A percentile compares a stretch with the other conserved stretches of the same genome.
Conservation (phyloP, 768 basidiomycete species). For the Leccinum boreale region DNA sequence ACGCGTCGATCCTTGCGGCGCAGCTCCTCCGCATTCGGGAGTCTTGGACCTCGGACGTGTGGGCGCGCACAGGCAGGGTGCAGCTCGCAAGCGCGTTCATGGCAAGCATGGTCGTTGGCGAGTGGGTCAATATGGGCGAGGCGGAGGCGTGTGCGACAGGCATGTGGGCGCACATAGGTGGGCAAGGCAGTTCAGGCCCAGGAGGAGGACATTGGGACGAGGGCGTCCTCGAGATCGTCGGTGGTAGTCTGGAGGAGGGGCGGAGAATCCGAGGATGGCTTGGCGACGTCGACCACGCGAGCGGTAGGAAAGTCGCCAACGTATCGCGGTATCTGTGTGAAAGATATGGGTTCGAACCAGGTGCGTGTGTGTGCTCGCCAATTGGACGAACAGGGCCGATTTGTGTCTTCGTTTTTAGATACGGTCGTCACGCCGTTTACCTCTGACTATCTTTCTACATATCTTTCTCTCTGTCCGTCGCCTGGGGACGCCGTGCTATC, state of each 20-base stretch:
- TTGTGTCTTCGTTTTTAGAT: constrained; percentile 39
- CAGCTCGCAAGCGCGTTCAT: constrained; percentile 78
- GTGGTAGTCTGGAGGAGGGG: constrained; percentile 72
- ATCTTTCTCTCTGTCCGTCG: constrained; percentile 73
- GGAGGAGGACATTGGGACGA: constrained; percentile 71
- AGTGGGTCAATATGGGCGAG: constrained; percentile 70
- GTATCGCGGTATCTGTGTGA: constrained; percentile 76
- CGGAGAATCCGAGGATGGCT: constrained; percentile 72
- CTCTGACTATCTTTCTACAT: constrained; percentile 70
- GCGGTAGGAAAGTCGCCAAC: constrained; percentile 60
- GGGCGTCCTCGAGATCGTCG: constrained; percentile 70
- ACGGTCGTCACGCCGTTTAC: constrained; percentile 75
- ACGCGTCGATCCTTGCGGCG: constrained; percentile 67
- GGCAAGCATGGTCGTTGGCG: constrained; percentile 65
- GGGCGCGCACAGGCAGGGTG: constrained; percentile 72
- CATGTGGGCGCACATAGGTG: constrained; percentile 59
- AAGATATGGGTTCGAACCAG: constrained; percentile 76
- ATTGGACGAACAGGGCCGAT: background rate
- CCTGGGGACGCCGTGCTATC: constrained; percentile 72
- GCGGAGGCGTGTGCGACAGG: constrained; percentile 77
- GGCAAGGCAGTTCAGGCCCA: constrained; percentile 29
- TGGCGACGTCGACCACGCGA: constrained; percentile 74
- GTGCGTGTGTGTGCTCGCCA: constrained; percentile 32
- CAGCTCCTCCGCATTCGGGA: constrained; percentile 79
- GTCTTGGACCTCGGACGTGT: constrained; percentile 72